These are phyloP conservation scores for Salix purpurea DNA, from an alignment of 345 rosid genomes.

Conservation along the genomic window DNA sequence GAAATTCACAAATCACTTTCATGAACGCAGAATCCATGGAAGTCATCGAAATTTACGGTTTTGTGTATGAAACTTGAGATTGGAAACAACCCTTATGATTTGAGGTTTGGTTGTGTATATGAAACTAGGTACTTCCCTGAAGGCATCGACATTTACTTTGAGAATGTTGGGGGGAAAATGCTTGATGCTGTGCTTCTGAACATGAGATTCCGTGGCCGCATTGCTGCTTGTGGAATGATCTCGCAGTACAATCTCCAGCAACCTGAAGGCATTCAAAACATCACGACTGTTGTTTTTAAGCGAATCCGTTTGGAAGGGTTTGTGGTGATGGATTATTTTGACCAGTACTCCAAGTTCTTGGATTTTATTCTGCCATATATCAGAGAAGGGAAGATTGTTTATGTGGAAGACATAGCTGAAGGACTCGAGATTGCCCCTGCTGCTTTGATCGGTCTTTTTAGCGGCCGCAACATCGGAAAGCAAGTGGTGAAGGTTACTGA, in stretches of 20 bases:
- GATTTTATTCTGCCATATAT: constrained; percentile 15
- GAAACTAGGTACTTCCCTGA: constrained; percentile 44
- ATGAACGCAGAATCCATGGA: too few species aligned
- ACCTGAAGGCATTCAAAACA: constrained; percentile 22
- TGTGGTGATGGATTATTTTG: background rate
- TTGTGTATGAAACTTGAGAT: too few species aligned
- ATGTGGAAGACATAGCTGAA: constrained; percentile 24
- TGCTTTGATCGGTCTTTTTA: constrained; percentile 22
- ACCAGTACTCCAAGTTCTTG: constrained; percentile 18
- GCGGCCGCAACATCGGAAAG: constrained; percentile 22
- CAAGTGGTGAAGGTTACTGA: constrained; percentile 15
- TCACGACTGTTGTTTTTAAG: constrained; percentile 6
- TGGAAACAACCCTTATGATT: too few species aligned
- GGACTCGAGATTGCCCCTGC: constrained; percentile 22
- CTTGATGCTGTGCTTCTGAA: constrained; percentile 53
- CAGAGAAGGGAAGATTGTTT: constrained; percentile 21
- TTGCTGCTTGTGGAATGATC: constrained; percentile 52
- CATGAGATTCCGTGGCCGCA: constrained; percentile 40
- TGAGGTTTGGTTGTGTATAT: background rate
- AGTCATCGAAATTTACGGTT: too few species aligned
- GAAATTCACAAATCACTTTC: too few species aligned
- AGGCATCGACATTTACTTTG: constrained; percentile 58
- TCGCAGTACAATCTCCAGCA: constrained; percentile 46
- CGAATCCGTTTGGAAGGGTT: constrained; percentile 20
- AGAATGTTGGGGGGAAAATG: constrained; percentile 52